phyloP scores from a whole-genome alignment of 768 basidiomycete genomes.

The Agrocybe praecox region DNA sequence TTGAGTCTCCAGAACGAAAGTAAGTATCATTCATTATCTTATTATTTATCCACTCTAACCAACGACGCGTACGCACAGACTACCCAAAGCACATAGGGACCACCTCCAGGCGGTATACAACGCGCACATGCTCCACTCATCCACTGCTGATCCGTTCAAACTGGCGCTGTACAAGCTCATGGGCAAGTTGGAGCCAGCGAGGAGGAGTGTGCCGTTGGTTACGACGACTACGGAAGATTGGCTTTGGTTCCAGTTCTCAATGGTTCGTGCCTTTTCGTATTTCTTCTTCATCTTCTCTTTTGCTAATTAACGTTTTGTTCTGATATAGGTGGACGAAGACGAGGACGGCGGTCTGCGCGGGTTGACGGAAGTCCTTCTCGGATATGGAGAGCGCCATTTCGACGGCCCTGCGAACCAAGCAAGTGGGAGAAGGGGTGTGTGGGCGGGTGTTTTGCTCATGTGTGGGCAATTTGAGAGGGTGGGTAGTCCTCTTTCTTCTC shows the following conservation, averaged over 20 bases:
- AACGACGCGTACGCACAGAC: slow-evolving; percentile 34
- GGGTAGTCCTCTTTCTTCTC: slow-evolving; percentile 25
- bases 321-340: slow-evolving; percentile 76
- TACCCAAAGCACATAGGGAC: slow-evolving; percentile 76
- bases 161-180: slow-evolving; percentile 94
- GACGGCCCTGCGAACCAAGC: slow-evolving; percentile 65
- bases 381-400: slow-evolving; percentile 84
- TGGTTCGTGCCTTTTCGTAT: slow-evolving; percentile 47
- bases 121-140: slow-evolving; percentile 87
- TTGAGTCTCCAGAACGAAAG: slow-evolving; percentile 80
- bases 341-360: slow-evolving; percentile 76
- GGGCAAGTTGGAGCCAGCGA: slow-evolving; percentile 84
- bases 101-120: slow-evolving; percentile 82
- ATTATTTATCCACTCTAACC: slow-evolving; percentile 1
- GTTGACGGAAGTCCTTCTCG: slow-evolving; percentile 73
- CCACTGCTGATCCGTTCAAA: slow-evolving; percentile 93
- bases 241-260: slow-evolving; percentile 95
- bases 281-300: background rate
- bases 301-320: background rate
- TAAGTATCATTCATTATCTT: slow-evolving; percentile 29
- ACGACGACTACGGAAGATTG: slow-evolving; percentile 96
- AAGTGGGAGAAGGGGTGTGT: slow-evolving; percentile 63
- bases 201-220: slow-evolving; percentile 79
- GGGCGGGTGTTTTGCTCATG: slow-evolving; percentile 85
- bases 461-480: slow-evolving; percentile 96